Base-by-base conservation (phyloP, 768 basidiomycete species). In the Ramaria rubella region DNA sequence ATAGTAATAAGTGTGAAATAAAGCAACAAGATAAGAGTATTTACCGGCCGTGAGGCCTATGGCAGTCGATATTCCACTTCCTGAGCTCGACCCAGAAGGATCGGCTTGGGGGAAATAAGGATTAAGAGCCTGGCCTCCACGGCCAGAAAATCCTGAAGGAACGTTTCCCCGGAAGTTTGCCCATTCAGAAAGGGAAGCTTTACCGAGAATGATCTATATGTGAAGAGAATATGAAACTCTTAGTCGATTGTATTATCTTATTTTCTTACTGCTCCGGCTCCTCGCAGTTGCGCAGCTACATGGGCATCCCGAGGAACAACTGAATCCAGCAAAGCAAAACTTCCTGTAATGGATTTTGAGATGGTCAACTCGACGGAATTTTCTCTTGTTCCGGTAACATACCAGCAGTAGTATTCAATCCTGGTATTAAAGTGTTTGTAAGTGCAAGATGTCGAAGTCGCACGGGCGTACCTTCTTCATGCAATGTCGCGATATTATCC, bases 81-180 rank as follows among this genome's bases (percentile, higher is more conserved):
- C 83, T 8, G 80, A 77, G 1, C 80, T 81, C 1, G 79, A 82
- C 1, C 82, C 81, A 58, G 77, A 81, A 3, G 82, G 79, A 60
- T 81, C 77, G 3, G 71, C 77, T 14, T 72, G 72, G 0, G 77
- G 76, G 56, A 71, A 80, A 62, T 79, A 82, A 12, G 79, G 75
- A 55, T 72, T 76, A 3, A 72, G 77, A 43, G 69, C 65, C 65
- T 82, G 81, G 3, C 80, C 80, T 26, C 74, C 71, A 9, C 81
- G 72, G 15, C 78, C 80, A 14, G 80, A 81, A 79, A 80, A 84
- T 11, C 81, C 82, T 1, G 72, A 74, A 1, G 79, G 68, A 21
- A 76, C 34, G 26, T 70, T 65, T 38, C 66, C 80, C 42, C 81
- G 67, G 56, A 74, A 79, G 61, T 78, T 72, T 2, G 81, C 77